Percentiles rank a stretch among this genome's conserved stretches.
Evolutionary conservation across 768 basidiomycete genomes (phyloP).

Genomic region (Astraeus odoratus): DNA sequence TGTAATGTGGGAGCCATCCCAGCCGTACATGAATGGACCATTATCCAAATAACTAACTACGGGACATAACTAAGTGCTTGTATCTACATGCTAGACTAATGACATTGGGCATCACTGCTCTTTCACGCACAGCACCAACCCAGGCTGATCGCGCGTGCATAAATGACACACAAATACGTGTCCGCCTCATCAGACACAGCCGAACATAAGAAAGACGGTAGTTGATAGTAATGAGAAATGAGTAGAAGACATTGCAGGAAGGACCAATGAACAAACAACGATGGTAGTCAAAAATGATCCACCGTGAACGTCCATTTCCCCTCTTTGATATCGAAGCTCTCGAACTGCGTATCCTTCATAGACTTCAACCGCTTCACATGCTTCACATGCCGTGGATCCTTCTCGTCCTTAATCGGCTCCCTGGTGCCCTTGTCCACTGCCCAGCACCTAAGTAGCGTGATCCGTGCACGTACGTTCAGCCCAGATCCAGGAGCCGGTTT

Average conservation of each 20-base stretch:
- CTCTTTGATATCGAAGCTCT: constrained; percentile 67
- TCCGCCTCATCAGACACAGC: too few species aligned
- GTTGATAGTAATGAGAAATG: too few species aligned
- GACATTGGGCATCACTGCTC: too few species aligned
- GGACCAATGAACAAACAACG: constrained; percentile 1
- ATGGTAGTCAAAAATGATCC: constrained; percentile 68
- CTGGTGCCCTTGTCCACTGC: constrained; percentile 86
- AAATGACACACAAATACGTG: too few species aligned
- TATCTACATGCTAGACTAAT: constrained; percentile 15
- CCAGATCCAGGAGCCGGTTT: constrained; percentile 82
- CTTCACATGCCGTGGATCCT: constrained; percentile 59
- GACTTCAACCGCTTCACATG: constrained; percentile 75
- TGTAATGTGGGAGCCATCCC: too few species aligned
- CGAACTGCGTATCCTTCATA: constrained; percentile 83
- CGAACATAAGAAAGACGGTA: too few species aligned
- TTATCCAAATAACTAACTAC: constrained; percentile 14
- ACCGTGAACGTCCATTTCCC: constrained; percentile 95
- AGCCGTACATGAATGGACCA: too few species aligned
- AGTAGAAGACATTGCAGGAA: background rate
- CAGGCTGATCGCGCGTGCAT: too few species aligned
- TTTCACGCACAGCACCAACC: too few species aligned
- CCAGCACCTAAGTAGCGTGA: constrained; percentile 79
- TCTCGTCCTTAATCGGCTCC: constrained; percentile 80
- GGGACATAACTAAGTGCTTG: constrained; percentile 4
- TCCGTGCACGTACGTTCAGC: constrained; percentile 79